Evolutionary conservation across 257 asterid species (phyloP).

Genomic region (Thymus mandschuricus): DNA sequence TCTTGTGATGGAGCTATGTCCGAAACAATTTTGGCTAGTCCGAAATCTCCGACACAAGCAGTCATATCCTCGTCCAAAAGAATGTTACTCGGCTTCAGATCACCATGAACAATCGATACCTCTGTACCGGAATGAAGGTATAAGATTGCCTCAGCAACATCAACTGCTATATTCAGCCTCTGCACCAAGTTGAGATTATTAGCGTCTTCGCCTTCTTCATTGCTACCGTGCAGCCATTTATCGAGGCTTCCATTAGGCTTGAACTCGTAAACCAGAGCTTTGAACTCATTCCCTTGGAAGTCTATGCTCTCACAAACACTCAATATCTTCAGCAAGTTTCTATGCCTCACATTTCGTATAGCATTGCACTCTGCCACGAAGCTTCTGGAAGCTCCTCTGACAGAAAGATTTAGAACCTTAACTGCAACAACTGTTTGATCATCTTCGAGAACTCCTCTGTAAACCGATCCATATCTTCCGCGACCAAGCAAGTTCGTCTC

Average conservation of each 20-base stretch:
- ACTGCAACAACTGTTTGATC: conserved; percentile 24
- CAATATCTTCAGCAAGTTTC: conserved; percentile 7
- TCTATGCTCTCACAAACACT: conserved; percentile 31
- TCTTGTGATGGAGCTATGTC: background rate
- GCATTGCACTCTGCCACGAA: conserved; percentile 36
- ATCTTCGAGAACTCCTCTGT: conserved; percentile 34
- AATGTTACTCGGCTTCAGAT: background rate
- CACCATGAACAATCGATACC: background rate
- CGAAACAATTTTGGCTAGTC: background rate
- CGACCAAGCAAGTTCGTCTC: background rate
- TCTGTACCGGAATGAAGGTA: background rate
- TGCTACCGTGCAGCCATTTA: conserved; percentile 35
- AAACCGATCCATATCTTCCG: conserved; percentile 37
- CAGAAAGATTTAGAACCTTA: conserved; percentile 30
- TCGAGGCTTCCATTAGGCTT: conserved; percentile 39
- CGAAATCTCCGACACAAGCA: background rate
- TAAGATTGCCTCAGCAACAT: background rate
- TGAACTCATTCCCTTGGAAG: conserved; percentile 29
- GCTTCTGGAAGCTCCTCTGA: conserved; percentile 35
- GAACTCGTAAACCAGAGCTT: conserved; percentile 35
- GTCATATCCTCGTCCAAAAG: background rate
- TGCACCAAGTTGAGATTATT: background rate
- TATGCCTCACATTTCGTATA: conserved; percentile 26
- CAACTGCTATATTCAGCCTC: background rate
- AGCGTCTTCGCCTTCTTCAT: background rate